Evolutionary conservation across 2,329 filamentous ascomycete species (phyloP), one percentile per base, ranked within the genome.

Genomic region (Cercospora berteroae): DNA sequence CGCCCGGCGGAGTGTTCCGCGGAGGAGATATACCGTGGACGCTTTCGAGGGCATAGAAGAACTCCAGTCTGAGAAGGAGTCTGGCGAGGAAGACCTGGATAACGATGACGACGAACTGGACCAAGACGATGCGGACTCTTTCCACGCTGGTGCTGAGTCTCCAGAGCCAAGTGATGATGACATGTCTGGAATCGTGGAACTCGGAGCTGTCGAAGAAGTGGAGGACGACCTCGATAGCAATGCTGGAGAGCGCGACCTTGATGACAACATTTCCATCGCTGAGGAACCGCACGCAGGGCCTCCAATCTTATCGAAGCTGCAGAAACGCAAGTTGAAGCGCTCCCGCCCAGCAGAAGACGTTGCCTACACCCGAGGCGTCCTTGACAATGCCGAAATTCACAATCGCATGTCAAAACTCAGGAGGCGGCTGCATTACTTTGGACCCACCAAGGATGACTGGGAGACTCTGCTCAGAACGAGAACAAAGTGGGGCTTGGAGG

Each of bases 401-500:
- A 70, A 72, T 20, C 69, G 70, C 27, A 76, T 73, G 60, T 70
- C 71, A 39, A 85, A 84, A 71, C 75, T 79, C 52, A 76, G 79
- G n/a, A 80, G 83, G 62, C 73, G 85, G 66, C 81, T 80, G 67
- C 77, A 83, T 62, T 79, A 83, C 1, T 87, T 85, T 76, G 86
- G 86, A 4, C 80, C 83, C 2, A 81, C 80, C 27, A 74, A 80
- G 13, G 80, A 83, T 18, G 85, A 87, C 67, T 72, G 85, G n/a
- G 76, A 79, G 18, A 80, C 83, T 9, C 76, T 84, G 4, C 66
- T 86, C 6, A 77, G 80, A 69, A 81, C 83, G 16, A 80, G 84
- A 63, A 82, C 85, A 64, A 79, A 80, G 58, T 89, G 86, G 86
- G 78, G 77, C 0, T 70, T 79, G 9, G 83, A 88, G 68, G 79